A percentile compares a stretch with the other conserved stretches of the same genome.
These are phyloP conservation scores for Melampsora larici-populina DNA, from an alignment of 1,284 basidiomycete species.

Conservation along the genomic window DNA sequence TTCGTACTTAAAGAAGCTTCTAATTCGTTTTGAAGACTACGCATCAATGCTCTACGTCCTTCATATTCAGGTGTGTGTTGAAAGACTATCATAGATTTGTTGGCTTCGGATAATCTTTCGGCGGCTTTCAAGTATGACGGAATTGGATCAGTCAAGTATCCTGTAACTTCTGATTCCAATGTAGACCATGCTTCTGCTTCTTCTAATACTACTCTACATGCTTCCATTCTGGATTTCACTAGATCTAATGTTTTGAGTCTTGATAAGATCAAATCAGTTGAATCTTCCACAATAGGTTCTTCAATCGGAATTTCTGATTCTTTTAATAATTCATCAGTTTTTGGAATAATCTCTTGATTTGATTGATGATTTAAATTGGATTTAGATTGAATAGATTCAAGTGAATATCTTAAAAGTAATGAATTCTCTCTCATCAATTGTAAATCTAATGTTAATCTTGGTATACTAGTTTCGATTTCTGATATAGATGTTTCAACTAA, in stretches of 20 bases:
- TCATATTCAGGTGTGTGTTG: slow-evolving; percentile 83
- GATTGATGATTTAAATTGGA: slow-evolving; percentile 51
- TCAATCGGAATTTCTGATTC: slow-evolving; percentile 6
- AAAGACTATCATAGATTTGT: slow-evolving; percentile 79
- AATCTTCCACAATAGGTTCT: slow-evolving; percentile 36
- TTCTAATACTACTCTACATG: slow-evolving; percentile 73
- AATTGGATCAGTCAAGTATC: slow-evolving; percentile 67
- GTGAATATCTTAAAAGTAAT: slow-evolving; percentile 65
- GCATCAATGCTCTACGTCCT: slow-evolving; percentile 72
- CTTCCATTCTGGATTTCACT: slow-evolving; percentile 78
- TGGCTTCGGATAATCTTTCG: slow-evolving; percentile 78
- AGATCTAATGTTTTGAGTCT: slow-evolving; percentile 73
- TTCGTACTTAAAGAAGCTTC: slow-evolving; percentile 82
- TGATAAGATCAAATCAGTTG: slow-evolving; percentile 60
- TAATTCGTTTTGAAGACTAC: slow-evolving; percentile 85
- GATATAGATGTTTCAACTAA: slow-evolving; percentile 80
- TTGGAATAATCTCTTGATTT: background rate
- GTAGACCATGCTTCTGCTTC: slow-evolving; percentile 94
- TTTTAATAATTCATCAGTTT: slow-evolving; percentile 52
- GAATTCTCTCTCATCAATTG: slow-evolving; percentile 92
- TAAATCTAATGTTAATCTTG: slow-evolving; percentile 82
- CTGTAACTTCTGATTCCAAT: slow-evolving; percentile 81
- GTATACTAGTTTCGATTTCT: slow-evolving; percentile 80
- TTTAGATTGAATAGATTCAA: slow-evolving; percentile 62
- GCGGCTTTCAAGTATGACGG: slow-evolving; percentile 76